Base-by-base conservation (phyloP, 257 asterid species). In the Lavandula angustifolia region DNA sequence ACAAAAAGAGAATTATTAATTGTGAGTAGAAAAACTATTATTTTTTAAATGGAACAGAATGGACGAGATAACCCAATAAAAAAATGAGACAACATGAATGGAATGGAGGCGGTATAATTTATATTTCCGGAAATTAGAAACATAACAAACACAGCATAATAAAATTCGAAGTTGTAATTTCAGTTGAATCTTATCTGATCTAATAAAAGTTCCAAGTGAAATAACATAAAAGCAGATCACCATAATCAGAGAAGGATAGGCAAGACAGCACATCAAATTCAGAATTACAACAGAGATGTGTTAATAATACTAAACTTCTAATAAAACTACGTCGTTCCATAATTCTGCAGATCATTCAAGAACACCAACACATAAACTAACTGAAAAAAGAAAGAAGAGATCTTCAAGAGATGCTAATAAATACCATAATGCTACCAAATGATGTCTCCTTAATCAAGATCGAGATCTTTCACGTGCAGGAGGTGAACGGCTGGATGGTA, bases 391-490 rank as follows among this genome's bases (percentile, higher is more conserved):
- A 27, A 27, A 51, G 11, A 12, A 41, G 7, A 6, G 27, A 56
- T 22, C 17, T 10, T 17, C 34, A 42, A 58, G 27, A 22, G 22
- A 34, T 10, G 64, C 51, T 11, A 40, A 53, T 12, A 37, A 40
- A 53, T 12, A 37, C 60, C 9, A 3, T 2, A 50, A 29, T 37
- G 38, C 44, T 42, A 41, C 71, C 64, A 50, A 47, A 9, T 37
- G 4, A 51, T 13, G 18, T 56, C 60, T 70, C 69, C 80, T 60
- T 71, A 42, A 76, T 84, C 82, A 81, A 62, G 96, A 81, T 57
- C 86, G 80, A 62, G 91, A 84, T 67, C 91, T 81, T 68, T 80
- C 85, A 22, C 83, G 89, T 12, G 76, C 71, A 54, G 86, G 84
- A 1, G 94, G 85, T 32, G 75, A 70, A 0, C 57, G 70, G 54